Conservation (phyloP, 1,284 basidiomycete genomes). For the Microstroma glucosiphilum region DNA sequence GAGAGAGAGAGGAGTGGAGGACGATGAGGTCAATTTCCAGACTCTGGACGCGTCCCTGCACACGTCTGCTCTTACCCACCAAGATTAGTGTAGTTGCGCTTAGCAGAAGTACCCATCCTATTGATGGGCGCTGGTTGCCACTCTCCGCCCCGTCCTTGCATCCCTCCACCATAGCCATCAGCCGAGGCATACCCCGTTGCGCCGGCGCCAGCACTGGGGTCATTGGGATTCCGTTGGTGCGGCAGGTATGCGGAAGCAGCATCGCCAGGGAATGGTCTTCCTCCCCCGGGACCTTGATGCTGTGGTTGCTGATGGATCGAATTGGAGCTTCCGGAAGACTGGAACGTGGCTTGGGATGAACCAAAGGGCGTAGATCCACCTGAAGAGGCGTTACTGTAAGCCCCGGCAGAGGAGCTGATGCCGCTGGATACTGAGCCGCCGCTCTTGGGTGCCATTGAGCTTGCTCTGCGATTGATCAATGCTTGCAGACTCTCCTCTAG, state of each 20-base stretch:
- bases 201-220: neutral
- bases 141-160: slow-evolving; percentile 14
- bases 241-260: slow-evolving; percentile 27
- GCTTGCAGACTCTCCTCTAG: slow-evolving; percentile 79
- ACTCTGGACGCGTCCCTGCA: neutral
- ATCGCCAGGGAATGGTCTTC: slow-evolving; percentile 19
- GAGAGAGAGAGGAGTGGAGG: slow-evolving; percentile 8
- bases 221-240: slow-evolving; percentile 8
- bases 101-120: slow-evolving; percentile 38
- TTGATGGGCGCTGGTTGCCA: slow-evolving; percentile 34
- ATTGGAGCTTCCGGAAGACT: slow-evolving; percentile 7
- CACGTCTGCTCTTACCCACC: slow-evolving; percentile 12
- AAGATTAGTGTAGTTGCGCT: slow-evolving; percentile 40
- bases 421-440: no score
- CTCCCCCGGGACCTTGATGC: neutral
- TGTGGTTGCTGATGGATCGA: slow-evolving; percentile 21
- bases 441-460: slow-evolving; percentile 19
- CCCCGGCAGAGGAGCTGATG: slow-evolving; percentile 41
- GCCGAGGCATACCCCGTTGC: neutral
- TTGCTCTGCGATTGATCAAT: slow-evolving; percentile 64
- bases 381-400: slow-evolving; percentile 49
- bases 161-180: neutral
- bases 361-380: neutral
- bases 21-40: neutral
- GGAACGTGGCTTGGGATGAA: neutral